A percentile compares a stretch with the other conserved stretches of the same genome.
These are phyloP conservation scores for Beauveria bassiana DNA, from an alignment of 2,329 filamentous ascomycete genomes.

Conservation along the genomic window DNA sequence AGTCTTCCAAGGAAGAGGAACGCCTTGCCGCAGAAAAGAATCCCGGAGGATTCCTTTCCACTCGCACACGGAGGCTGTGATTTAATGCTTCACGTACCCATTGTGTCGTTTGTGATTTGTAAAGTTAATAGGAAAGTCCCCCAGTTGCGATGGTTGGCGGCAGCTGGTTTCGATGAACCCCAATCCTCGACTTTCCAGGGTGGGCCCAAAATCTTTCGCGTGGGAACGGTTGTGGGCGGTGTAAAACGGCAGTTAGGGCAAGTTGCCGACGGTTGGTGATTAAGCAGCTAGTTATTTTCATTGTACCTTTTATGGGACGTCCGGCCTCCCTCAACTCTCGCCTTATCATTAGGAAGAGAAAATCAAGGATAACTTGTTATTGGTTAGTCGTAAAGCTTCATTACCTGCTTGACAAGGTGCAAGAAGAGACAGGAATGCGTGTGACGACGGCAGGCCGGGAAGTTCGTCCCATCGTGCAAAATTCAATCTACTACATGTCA, in stretches of 20 bases:
- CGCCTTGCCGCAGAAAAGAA: conserved; percentile 11
- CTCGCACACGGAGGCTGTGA: conserved; percentile 42
- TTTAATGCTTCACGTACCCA: conserved; percentile 48
- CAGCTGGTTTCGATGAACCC: conserved; percentile 13
- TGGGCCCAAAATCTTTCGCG: conserved; percentile 13
- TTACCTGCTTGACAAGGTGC: no score
- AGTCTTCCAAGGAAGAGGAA: conserved; percentile 17
- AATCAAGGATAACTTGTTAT: no score
- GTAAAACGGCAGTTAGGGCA: conserved; percentile 38
- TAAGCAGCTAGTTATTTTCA: no score
- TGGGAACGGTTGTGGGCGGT: conserved; percentile 27
- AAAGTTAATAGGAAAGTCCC: conserved; percentile 11
- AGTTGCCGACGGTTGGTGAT: neutral
- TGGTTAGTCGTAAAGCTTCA: no score
- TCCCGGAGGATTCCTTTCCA: conserved; percentile 26
- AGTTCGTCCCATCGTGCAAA: no score
- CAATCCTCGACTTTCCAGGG: conserved; percentile 17
- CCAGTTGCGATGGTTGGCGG: conserved; percentile 33
- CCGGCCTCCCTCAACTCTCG: neutral
- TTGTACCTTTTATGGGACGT: no score
- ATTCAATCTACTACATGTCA: neutral
- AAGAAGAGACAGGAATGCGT: no score
- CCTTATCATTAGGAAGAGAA: neutral
- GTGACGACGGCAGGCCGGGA: no score
- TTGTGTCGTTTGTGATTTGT: conserved; percentile 40